These are phyloP conservation scores for Candida nonsorbophila DNA, from an alignment of 805 yeast genomes.

Conservation along the genomic window DNA sequence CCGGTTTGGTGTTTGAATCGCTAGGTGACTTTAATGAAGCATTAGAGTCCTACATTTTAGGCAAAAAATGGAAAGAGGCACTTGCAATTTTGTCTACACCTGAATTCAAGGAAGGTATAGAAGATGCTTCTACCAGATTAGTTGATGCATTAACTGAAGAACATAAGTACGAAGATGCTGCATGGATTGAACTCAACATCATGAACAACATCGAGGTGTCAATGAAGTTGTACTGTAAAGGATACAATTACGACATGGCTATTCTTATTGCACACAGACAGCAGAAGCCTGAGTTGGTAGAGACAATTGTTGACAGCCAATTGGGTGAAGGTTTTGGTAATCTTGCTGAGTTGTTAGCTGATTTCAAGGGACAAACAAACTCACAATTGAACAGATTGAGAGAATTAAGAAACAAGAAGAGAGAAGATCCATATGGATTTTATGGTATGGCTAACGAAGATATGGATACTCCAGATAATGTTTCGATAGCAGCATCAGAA, in stretches of 20 bases:
- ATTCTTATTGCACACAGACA: constrained; percentile 54
- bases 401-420: constrained; percentile 79
- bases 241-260: constrained; percentile 71
- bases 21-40: constrained; percentile 56
- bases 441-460: constrained; percentile 59
- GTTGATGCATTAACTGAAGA: constrained; percentile 58
- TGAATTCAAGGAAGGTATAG: constrained; percentile 27
- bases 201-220: constrained; percentile 60
- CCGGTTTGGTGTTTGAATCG: constrained; percentile 75
- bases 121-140: constrained; percentile 53
- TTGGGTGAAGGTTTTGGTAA: constrained; percentile 84
- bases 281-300: constrained; percentile 41
- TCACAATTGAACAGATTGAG: constrained; percentile 82
- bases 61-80: constrained; percentile 84
- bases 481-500: constrained; percentile 91
- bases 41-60: constrained; percentile 60
- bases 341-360: constrained; percentile 87
- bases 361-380: constrained; percentile 77
- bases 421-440: constrained; percentile 78
- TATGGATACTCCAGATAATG: constrained; percentile 80
- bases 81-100: constrained; percentile 49
- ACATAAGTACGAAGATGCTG: constrained; percentile 76
- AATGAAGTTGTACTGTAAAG: constrained; percentile 64
- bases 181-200: constrained; percentile 62
- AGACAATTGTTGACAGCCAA: constrained; percentile 61